A percentile compares a stretch with the other conserved stretches of the same genome.
Evolutionary conservation across 805 yeast species (phyloP).

Genomic region (Cyberlindnera maritima): DNA sequence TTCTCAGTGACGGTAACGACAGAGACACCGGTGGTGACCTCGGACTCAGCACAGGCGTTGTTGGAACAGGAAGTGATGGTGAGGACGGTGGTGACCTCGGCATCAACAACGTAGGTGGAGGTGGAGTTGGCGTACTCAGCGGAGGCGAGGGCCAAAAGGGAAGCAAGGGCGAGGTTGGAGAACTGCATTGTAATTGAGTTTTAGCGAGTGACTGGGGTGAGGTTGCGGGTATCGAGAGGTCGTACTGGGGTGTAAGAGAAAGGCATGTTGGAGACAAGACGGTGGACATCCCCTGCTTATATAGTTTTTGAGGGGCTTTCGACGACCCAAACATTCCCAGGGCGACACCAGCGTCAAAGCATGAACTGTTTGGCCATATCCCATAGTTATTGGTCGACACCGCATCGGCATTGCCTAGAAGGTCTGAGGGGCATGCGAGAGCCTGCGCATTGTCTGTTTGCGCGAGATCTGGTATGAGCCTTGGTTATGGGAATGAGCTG

Average conservation of each 20-base stretch:
- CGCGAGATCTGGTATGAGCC: not conserved
- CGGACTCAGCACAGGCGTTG: slow-evolving; percentile 6
- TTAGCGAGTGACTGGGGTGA: slow-evolving; percentile 15
- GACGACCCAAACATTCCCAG: no score
- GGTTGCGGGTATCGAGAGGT: slow-evolving; percentile 1
- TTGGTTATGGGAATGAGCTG: not conserved
- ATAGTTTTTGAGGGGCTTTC: not conserved
- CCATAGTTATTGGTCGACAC: no score
- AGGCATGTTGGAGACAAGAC: not conserved
- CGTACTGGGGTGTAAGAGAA: not conserved
- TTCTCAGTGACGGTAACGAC: slow-evolving; percentile 5
- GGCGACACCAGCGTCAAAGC: no score
- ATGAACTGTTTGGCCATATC: no score
- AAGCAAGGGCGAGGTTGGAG: slow-evolving; percentile 9
- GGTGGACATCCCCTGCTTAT: not conserved
- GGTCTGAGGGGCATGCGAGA: not conserved
- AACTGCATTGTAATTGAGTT: slow-evolving; percentile 9
- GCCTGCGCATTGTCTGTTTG: not conserved
- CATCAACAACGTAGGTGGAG: slow-evolving; percentile 9
- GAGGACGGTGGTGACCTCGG: slow-evolving; percentile 12
- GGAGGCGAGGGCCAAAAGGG: slow-evolving; percentile 6
- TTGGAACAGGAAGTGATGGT: slow-evolving; percentile 13
- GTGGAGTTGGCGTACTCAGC: slow-evolving; percentile 9
- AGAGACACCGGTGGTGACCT: slow-evolving; percentile 13
- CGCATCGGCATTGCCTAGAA: not conserved